Evolutionary conservation across 2,329 filamentous ascomycete genomes (phyloP), one percentile per base, ranked within the genome.

Genomic region (Neopestalotiopsis rosae): DNA sequence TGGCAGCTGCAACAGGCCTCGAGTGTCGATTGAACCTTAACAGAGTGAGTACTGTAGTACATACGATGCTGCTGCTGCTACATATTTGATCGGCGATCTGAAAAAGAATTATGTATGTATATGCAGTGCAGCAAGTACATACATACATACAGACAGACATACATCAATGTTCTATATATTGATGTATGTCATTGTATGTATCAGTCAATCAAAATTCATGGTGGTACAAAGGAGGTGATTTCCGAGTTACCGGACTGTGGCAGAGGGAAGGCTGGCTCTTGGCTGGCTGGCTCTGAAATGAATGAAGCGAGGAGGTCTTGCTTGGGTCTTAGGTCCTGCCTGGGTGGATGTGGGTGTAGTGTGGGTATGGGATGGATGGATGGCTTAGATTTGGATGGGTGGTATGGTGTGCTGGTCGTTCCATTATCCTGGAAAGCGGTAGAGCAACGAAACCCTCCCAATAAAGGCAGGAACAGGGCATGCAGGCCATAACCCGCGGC

Each of bases 181-280:
- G n/a, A 49, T 24, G 45, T 17, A 52, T 9, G 17, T 20, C n/a
- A 52, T 20, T 28, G n/a, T 20, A 52, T 52, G n/a, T 24, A 38
- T 52, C 45, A 52, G 45, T 20, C 45, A 52, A 52, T 52, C 45
- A 52, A 52, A n/a, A 17, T n/a, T 9, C 45, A 52, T 52, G 45
- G 45, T 52, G 6, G 45, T 52, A 52, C 45, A 52, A 20, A 52
- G 45, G 45, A 52, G 45, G 45, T 52, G 45, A 52, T 52, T 49
- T 52, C 45, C 45, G 45, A 52, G 45, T 52, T 52, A 52, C 45
- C 45, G 45, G 45, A 52, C 45, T 52, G 45, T 52, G 45, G 45
- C 14, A 52, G 45, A n/a, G 24, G 17, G 42, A 49, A 38, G 34
- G 34, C 10, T 38, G 34, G 34, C 24, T 28, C 24, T 38, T 38